Conservation (phyloP, 2,329 filamentous ascomycete species). For the Paracorniculantispora psalliotae region DNA sequence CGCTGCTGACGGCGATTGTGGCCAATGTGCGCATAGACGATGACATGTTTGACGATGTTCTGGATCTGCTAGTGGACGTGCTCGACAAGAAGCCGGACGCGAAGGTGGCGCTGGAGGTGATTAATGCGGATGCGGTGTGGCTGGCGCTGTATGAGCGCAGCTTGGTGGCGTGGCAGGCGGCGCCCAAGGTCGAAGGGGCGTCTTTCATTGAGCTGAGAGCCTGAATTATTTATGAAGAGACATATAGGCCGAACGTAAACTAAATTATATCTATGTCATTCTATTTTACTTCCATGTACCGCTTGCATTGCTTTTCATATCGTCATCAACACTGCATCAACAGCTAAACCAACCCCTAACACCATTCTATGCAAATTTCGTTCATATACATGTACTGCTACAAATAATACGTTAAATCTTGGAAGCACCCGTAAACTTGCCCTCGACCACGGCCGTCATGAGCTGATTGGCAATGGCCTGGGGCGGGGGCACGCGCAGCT, state of each 20-base stretch:
- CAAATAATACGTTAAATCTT: slow-evolving; percentile 41
- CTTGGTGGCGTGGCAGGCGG: slow-evolving; percentile 29
- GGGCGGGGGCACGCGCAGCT: slow-evolving; percentile 71
- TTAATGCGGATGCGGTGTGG: slow-evolving; percentile 77
- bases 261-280: not conserved
- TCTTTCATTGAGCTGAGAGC: slow-evolving; percentile 10
- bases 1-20: slow-evolving; percentile 56
- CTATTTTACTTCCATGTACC: not conserved
- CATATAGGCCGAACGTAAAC: not conserved
- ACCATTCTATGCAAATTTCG: not conserved
- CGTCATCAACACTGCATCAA: not conserved
- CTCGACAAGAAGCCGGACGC: slow-evolving; percentile 44
- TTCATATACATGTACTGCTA: not conserved
- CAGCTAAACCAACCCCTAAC: not conserved
- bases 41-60: slow-evolving; percentile 64
- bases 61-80: slow-evolving; percentile 55
- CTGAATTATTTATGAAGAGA: not conserved
- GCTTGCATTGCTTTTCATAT: not conserved
- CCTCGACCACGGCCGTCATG: slow-evolving; percentile 71
- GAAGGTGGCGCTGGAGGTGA: slow-evolving; percentile 51
- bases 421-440: slow-evolving; percentile 55
- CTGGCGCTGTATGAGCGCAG: slow-evolving; percentile 50
- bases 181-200: slow-evolving; percentile 39
- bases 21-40: slow-evolving; percentile 61
- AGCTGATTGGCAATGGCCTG: slow-evolving; percentile 93